Conservation (phyloP, 768 basidiomycete species). For the Mycena chlorophos region DNA sequence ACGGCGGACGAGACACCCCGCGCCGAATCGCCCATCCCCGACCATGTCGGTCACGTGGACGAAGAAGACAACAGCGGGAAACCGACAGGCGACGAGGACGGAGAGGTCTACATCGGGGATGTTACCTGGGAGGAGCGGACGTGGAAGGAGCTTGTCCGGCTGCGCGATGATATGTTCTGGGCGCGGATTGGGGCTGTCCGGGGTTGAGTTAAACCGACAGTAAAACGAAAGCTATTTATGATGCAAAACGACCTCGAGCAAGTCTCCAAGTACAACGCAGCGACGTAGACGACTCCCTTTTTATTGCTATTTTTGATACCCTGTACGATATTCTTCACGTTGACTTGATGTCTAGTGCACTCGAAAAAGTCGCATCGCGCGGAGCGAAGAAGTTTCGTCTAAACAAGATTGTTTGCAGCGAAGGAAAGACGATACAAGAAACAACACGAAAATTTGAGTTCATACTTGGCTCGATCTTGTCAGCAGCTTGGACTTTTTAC, state of each 20-base stretch:
- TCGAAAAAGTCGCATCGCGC: constrained; percentile 21
- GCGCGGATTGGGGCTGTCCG: constrained; percentile 64
- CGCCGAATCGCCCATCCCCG: constrained; percentile 11
- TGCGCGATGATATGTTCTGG: constrained; percentile 88
- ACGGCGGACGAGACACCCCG: constrained; percentile 13
- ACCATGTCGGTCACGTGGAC: constrained; percentile 6
- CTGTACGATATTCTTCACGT: too few relatives aligned
- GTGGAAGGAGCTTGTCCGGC: constrained; percentile 73
- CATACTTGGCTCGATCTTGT: constrained; percentile 4
- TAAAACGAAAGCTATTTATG: too few relatives aligned
- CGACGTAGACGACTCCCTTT: too few relatives aligned
- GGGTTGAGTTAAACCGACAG: too few relatives aligned
- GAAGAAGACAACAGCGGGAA: constrained; percentile 18
- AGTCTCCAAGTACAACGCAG: too few relatives aligned
- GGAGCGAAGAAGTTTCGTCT: background rate
- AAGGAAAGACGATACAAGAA: background rate
- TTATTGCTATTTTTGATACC: too few relatives aligned
- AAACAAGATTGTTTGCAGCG: background rate
- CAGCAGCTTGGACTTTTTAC: constrained; percentile 37
- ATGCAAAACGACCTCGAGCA: too few relatives aligned
- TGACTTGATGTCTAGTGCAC: too few relatives aligned
- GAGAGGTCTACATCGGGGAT: constrained; percentile 57
- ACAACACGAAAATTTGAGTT: background rate
- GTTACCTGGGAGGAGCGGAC: constrained; percentile 83
- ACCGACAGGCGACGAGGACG: constrained; percentile 25